phyloP scores from a whole-genome alignment of 108 stramenopile genomes.

The Cylindrotheca closterium region DNA sequence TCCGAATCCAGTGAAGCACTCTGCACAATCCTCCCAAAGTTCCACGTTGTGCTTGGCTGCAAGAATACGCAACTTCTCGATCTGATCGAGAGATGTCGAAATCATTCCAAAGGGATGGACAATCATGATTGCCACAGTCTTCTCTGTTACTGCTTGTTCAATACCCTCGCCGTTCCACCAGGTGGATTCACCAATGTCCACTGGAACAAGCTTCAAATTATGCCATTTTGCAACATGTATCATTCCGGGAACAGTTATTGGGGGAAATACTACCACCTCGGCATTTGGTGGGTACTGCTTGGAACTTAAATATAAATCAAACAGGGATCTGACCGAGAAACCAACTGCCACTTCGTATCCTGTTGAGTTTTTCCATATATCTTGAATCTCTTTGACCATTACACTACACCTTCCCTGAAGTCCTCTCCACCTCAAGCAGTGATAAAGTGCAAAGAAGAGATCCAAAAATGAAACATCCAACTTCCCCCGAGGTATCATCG shows the following conservation, averaged over 20 bases:
- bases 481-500: constrained; percentile 72
- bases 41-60: constrained; percentile 50
- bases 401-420: not conserved
- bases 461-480: constrained; percentile 63
- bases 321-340: constrained; percentile 69
- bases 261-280: constrained; percentile 71
- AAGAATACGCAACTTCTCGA: constrained; percentile 41
- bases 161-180: constrained; percentile 38
- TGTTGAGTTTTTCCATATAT: constrained; percentile 4
- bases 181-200: constrained; percentile 48
- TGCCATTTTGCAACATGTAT: constrained; percentile 60
- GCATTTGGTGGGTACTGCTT: constrained; percentile 55
- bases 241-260: constrained; percentile 81
- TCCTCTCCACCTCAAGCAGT: constrained; percentile 26
- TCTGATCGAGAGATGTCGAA: constrained; percentile 10
- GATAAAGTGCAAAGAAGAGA: constrained; percentile 42
- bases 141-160: constrained; percentile 44
- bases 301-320: constrained; percentile 67
- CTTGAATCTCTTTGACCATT: constrained; percentile 1
- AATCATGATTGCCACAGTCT: constrained; percentile 78
- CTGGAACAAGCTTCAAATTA: constrained; percentile 55
- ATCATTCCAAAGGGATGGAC: constrained; percentile 83
- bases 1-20: constrained; percentile 65
- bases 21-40: constrained; percentile 85
- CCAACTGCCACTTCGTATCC: constrained; percentile 49